Percentiles rank a stretch among this genome's conserved stretches.
These are phyloP conservation scores for Zygoascus biomembranicola DNA, from an alignment of 805 yeast species.

Conservation along the genomic window DNA sequence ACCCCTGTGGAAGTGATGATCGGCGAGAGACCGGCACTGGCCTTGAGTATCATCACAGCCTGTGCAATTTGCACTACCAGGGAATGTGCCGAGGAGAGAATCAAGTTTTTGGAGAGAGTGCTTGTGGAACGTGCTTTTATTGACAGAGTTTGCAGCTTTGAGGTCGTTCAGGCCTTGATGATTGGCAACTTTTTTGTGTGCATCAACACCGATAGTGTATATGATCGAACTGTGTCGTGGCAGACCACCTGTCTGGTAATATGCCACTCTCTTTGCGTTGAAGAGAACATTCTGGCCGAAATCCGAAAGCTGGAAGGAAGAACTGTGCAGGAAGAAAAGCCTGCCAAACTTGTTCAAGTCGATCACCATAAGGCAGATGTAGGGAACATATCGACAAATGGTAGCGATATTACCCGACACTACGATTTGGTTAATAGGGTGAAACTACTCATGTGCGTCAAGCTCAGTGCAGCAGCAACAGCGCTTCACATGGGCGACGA, in stretches of 20 bases:
- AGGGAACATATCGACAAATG: not conserved
- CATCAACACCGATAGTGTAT: constrained; percentile 4
- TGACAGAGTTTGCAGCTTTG: constrained; percentile 5
- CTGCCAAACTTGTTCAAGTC: not conserved
- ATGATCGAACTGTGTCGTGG: constrained; percentile 6
- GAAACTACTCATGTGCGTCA: not conserved
- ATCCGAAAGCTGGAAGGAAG: not conserved
- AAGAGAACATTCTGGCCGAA: not conserved
- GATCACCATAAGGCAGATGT: not conserved
- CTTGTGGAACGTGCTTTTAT: constrained; percentile 7
- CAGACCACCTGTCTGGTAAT: not conserved
- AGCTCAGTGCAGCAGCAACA: not conserved
- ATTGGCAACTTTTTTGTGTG: constrained; percentile 14
- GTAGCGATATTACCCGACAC: not conserved
- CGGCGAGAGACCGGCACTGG: constrained; percentile 5
- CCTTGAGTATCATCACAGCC: constrained; percentile 7
- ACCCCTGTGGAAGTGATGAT: not conserved
- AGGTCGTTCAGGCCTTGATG: constrained; percentile 9
- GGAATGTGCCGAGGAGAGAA: constrained; percentile 7
- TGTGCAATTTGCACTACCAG: constrained; percentile 5
- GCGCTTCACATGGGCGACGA: not conserved
- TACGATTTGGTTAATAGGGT: not conserved
- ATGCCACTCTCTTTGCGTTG: not conserved
- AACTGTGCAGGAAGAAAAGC: not conserved
- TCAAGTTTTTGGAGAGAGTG: constrained; percentile 9